Conservation (phyloP, 2,329 filamentous ascomycete genomes). For the Magnaporthiopsis incrustans region DNA sequence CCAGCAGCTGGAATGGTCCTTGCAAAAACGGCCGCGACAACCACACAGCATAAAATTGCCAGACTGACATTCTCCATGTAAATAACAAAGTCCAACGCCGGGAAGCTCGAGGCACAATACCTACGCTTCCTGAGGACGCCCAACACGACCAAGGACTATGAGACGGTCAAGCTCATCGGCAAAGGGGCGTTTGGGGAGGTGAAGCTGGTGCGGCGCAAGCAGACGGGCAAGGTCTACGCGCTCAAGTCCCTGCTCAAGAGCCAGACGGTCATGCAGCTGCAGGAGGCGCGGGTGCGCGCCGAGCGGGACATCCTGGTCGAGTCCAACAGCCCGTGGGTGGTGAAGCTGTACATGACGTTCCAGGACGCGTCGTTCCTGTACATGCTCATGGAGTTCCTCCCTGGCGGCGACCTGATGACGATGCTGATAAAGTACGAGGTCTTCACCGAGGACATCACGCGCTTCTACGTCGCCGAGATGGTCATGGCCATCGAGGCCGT, state of each 20-base stretch:
- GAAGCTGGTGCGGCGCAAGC: constrained; percentile 66
- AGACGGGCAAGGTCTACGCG: constrained; percentile 70
- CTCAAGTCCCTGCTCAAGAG: constrained; percentile 72
- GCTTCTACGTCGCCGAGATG: constrained; percentile 79
- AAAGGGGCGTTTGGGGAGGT: constrained; percentile 78
- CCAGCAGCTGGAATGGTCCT: not conserved
- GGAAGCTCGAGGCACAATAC: constrained; percentile 52
- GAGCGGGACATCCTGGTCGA: constrained; percentile 75
- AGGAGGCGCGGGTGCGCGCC: constrained; percentile 68
- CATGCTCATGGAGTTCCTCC: constrained; percentile 76
- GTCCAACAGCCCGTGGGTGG: constrained; percentile 73
- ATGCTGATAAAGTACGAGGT: constrained; percentile 83
- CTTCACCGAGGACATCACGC: constrained; percentile 72
- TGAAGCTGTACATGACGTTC: constrained; percentile 73
- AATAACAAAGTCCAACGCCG: constrained; percentile 8
- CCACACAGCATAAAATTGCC: not conserved
- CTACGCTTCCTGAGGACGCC: constrained; percentile 65
- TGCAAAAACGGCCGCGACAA: too few relatives aligned
- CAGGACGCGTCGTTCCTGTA: constrained; percentile 70
- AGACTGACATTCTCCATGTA: not conserved
- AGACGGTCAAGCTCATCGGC: constrained; percentile 69
- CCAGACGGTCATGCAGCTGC: constrained; percentile 78
- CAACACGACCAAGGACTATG: constrained; percentile 64
- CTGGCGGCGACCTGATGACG: constrained; percentile 74
- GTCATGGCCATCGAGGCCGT: constrained; percentile 74